phyloP scores from a whole-genome alignment of 1,284 basidiomycete species.

The Anthracocystis walkeri region DNA sequence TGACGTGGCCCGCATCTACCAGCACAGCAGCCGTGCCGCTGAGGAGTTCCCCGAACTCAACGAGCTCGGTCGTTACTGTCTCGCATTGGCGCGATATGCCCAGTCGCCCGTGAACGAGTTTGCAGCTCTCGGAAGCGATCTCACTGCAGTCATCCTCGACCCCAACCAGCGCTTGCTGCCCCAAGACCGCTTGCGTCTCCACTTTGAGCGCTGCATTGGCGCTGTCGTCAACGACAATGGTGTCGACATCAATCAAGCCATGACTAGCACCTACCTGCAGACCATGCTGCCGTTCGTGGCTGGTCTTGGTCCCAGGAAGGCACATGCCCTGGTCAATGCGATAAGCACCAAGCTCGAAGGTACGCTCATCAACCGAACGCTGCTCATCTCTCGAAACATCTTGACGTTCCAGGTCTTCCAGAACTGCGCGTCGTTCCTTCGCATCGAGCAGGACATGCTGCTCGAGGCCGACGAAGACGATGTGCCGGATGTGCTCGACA shows the following conservation, averaged over 20 bases:
- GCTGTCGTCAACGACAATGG: slow-evolving; percentile 91
- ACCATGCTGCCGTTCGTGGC: slow-evolving; percentile 89
- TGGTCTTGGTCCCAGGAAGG: slow-evolving; percentile 94
- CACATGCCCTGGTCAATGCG: slow-evolving; percentile 79
- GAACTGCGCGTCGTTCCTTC: slow-evolving; percentile 78
- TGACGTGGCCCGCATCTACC: slow-evolving; percentile 92
- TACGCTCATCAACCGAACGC: slow-evolving; percentile 62
- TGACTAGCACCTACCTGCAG: slow-evolving; percentile 87
- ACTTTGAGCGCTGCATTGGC: slow-evolving; percentile 88
- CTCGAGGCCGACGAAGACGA: slow-evolving; percentile 76
- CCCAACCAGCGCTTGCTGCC: slow-evolving; percentile 84
- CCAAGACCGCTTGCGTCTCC: slow-evolving; percentile 82
- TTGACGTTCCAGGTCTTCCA: slow-evolving; percentile 62
- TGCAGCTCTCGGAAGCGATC: slow-evolving; percentile 62
- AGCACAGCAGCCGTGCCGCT: slow-evolving; percentile 85
- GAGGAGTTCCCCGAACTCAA: slow-evolving; percentile 87
- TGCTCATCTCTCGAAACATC: slow-evolving; percentile 55
- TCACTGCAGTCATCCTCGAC: slow-evolving; percentile 71
- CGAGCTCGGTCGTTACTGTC: slow-evolving; percentile 88
- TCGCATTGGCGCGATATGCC: slow-evolving; percentile 90
- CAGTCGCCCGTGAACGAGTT: slow-evolving; percentile 82
- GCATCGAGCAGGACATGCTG: slow-evolving; percentile 74
- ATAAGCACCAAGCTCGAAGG: slow-evolving; percentile 64
- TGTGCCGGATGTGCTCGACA: slow-evolving; percentile 88
- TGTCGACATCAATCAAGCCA: slow-evolving; percentile 93